These are phyloP conservation scores for Oleoguttula mirabilis DNA, from an alignment of 495 filamentous ascomycete genomes.

Conservation along the genomic window DNA sequence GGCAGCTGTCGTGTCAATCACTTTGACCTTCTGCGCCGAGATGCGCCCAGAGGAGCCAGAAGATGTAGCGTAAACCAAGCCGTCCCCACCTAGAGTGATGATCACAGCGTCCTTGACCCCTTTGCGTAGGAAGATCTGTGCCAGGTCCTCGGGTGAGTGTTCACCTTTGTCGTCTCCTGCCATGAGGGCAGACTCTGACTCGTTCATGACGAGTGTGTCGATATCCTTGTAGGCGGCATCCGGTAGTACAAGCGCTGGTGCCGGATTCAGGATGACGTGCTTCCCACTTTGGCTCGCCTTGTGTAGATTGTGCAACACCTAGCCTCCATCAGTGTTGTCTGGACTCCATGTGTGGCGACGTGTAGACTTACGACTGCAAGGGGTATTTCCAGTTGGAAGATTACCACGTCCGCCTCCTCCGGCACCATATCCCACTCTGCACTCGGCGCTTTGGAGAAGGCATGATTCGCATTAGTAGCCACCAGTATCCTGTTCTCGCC, in stretches of 20 bases:
- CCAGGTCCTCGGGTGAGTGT: constrained; percentile 32
- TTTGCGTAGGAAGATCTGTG: constrained; percentile 44
- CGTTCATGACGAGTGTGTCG: constrained; percentile 78
- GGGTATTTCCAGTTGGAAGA: constrained; percentile 87
- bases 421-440: constrained; percentile 24
- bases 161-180: constrained; percentile 41
- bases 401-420: constrained; percentile 49
- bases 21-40: constrained; percentile 46
- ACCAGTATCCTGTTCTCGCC: constrained; percentile 86
- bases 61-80: constrained; percentile 45
- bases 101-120: constrained; percentile 62
- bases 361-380: constrained; percentile 49
- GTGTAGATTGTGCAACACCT: constrained; percentile 46
- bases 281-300: constrained; percentile 39
- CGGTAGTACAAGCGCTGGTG: constrained; percentile 50
- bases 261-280: constrained; percentile 66
- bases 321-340: too few species aligned
- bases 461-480: constrained; percentile 62
- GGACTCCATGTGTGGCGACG: too few species aligned
- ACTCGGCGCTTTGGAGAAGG: constrained; percentile 24
- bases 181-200: constrained; percentile 74
- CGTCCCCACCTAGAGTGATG: constrained; percentile 71
- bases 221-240: constrained; percentile 53
- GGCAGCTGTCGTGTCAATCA: constrained; percentile 88
- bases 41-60: constrained; percentile 24